Evolutionary conservation across 192 early-diverging fungal genomes (phyloP).

Genomic region (Glomus cerebriforme): DNA sequence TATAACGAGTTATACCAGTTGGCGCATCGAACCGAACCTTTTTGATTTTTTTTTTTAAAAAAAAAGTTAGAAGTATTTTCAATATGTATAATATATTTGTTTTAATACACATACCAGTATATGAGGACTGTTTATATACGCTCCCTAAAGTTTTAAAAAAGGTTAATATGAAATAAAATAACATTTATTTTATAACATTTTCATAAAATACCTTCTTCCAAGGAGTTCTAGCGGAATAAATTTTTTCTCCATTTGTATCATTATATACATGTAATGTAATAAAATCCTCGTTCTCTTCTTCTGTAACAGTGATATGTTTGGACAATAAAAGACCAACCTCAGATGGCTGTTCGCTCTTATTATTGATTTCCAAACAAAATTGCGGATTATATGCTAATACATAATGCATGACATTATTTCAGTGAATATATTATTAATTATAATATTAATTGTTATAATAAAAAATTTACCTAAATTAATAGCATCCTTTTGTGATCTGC

Average conservation of each 20-base stretch:
- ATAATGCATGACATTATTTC: background rate
- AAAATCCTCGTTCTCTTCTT: slow-evolving; percentile 85
- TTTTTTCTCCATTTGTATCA: slow-evolving; percentile 59
- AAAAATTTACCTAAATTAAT: slow-evolving; percentile 38
- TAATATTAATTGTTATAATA: too few species aligned
- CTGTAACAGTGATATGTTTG: slow-evolving; percentile 80
- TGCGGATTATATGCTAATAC: slow-evolving; percentile 78
- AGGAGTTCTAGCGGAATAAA: slow-evolving; percentile 69
- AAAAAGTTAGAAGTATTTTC: too few species aligned
- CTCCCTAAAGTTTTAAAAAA: slow-evolving; percentile 60
- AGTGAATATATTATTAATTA: background rate
- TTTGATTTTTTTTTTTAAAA: background rate
- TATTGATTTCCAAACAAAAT: slow-evolving; percentile 66
- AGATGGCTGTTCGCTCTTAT: slow-evolving; percentile 48
- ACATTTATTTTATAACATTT: background rate
- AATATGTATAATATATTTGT: slow-evolving; percentile 2
- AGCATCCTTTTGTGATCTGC: slow-evolving; percentile 34
- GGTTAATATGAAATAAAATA: background rate
- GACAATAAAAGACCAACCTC: slow-evolving; percentile 79
- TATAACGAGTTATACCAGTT: slow-evolving; percentile 59
- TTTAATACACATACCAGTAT: slow-evolving; percentile 56
- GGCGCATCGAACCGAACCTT: slow-evolving; percentile 67
- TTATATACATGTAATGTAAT: slow-evolving; percentile 87
- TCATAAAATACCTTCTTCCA: slow-evolving; percentile 34
- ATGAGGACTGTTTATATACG: slow-evolving; percentile 88